Evolutionary conservation across 805 yeast species (phyloP), one percentile per base, ranked within the genome.

Genomic region (Torulaspora quercuum): DNA sequence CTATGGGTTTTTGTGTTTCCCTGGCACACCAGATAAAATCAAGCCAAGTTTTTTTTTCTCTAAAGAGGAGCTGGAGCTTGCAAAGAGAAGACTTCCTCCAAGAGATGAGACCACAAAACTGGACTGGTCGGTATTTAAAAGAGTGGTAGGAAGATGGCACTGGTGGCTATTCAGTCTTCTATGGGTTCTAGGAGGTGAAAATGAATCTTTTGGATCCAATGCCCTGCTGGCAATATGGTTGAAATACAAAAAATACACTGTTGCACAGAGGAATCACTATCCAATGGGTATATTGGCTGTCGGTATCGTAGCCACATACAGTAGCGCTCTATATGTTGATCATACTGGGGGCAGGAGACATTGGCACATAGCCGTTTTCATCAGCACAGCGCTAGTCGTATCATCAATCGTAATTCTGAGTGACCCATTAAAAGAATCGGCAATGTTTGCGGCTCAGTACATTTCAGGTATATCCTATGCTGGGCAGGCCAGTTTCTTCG

Each of bases 401-500:
- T 61, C 70, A 1, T 48, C 77, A 1, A 65, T 72, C 12, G 46
- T 74, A 52, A 53, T 70, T 5, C 45, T 65, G 2, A 51, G 67
- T 1, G 49, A 50, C 8, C 76, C 78, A 1, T 39, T 60, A 6
- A 48, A 48, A 10, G 52, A 55, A 7, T 25, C 44, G 1, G 50
- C 52, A 6, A 70, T 69, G 15, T 73, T 72, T 49, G 66, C 70
- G 9, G 74, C 76, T 5, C 78, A 73, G 29, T 74, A 73, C 44
- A 35, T 74, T 3, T 59, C 74, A 28, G 79, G 78, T 7, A 51
- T 68, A 12, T 48, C 73, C 0, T 73, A 66, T 42, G 73, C 78
- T 24, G 78, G 76, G 6, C 80, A 76, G 42, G 71, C 80, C 0
- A 60, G 69, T 1, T 70, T 72, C 51, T 70, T 76, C 32, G 72